Base-by-base conservation (phyloP, 169 alveolate species). In the Blepharisma undulans region DNA sequence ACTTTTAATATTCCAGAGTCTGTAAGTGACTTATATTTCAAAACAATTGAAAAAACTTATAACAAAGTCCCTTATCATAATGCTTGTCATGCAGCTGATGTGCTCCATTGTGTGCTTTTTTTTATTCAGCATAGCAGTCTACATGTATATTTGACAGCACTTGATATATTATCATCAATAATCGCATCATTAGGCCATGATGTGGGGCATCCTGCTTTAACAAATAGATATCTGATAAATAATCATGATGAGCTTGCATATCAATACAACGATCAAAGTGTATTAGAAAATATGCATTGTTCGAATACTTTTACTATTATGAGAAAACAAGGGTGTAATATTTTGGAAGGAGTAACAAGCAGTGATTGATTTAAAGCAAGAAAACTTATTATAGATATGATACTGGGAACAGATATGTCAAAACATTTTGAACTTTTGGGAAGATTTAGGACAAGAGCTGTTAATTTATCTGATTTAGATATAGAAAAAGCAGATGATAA, bases 181-280 rank as follows among this genome's bases (percentile, higher is more conserved):
- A 59, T 95, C 60, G 94, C 98, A 66, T 97, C 97, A 21, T 89
- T 96, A 77, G 92, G 97, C 27, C 98, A 96, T 89, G 98, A 96
- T 89, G 93, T 95, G 16, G 97, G 95, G 78, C 98, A 96, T 76
- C 97, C 97, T 4, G 98, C 98, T 34, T 96, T 92, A 19, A 96
- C 93, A 93, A 96, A 96, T 87, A 76, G 85, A 30, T 95, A 88
- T 90, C 92, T 95, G 79, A 81, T 90, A 21, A 93, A 79, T 84
- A 82, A 79, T 25, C 94, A 77, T 22, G 92, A 94, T 76, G 94
- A 95, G 66, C 92, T 95, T 33, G 97, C 98, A 14, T 19, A 81
- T 27, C 86, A 81, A 32, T 96, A 95, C 88, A 96, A 95, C 89
- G 98, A 96, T 85, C 91, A 90, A 81, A 92, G 97, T 5, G 94